Percentiles rank a stretch among this genome's conserved stretches.
Conservation (phyloP, 169 alveolate species). For the Ichthyophthirius multifiliis region DNA sequence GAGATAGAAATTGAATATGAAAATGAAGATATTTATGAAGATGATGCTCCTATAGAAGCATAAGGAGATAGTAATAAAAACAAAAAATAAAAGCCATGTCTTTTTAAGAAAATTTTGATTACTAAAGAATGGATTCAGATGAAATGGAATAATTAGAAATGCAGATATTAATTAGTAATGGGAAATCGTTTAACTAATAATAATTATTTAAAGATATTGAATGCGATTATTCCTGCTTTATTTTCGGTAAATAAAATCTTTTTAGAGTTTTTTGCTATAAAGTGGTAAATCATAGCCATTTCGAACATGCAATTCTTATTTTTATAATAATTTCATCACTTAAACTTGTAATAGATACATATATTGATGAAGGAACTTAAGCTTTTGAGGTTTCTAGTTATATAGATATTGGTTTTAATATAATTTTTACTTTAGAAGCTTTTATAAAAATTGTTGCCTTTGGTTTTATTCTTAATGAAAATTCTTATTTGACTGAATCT, state of each 20-base stretch:
- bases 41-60: not conserved
- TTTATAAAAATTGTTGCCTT: constrained; percentile 63
- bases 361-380: constrained; percentile 45
- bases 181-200: constrained; percentile 3
- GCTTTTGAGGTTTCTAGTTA: not conserved
- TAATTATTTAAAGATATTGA: not conserved
- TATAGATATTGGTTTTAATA: constrained; percentile 67
- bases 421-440: constrained; percentile 69
- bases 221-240: constrained; percentile 46
- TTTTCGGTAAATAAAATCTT: constrained; percentile 52
- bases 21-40: constrained; percentile 27
- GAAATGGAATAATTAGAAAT: constrained; percentile 40
- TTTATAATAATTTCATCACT: constrained; percentile 65
- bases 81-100: constrained; percentile 19
- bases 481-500: constrained; percentile 79
- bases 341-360: constrained; percentile 82
- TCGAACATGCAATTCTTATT: constrained; percentile 65
- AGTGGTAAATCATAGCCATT: constrained; percentile 32
- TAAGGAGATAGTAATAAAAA: not conserved
- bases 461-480: constrained; percentile 78
- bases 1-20: constrained; percentile 2
- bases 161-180: constrained; percentile 11
- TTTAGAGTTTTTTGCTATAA: constrained; percentile 64
- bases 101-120: not conserved
- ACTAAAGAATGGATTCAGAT: constrained; percentile 31